A percentile compares a stretch with the other conserved stretches of the same genome.
Conservation (phyloP, 495 filamentous ascomycete species). For the Penicillium dipodomyicola region DNA sequence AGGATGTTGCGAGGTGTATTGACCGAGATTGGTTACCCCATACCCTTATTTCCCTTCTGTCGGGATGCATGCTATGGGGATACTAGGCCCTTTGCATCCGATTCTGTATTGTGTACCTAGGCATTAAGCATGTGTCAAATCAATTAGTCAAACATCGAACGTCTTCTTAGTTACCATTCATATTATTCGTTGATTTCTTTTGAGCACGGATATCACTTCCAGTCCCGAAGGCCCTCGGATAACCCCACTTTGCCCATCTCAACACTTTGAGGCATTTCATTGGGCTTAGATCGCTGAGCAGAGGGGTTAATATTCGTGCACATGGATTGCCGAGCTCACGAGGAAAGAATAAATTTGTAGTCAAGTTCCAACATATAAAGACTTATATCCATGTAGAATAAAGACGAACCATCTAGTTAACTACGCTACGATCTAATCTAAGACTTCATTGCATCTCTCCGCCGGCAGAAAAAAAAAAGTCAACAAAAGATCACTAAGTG, state of each 20-base stretch:
- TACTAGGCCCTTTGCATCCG: conserved; percentile 7
- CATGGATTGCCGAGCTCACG: conserved; percentile 8
- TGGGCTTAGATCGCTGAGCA: conserved; percentile 11
- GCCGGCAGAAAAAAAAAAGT: conserved; percentile 15
- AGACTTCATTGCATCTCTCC: conserved; percentile 4
- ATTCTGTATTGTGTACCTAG: conserved; percentile 29
- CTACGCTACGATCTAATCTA: not conserved
- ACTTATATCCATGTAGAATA: not conserved
- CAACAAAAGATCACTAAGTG: conserved; percentile 10
- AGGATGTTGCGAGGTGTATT: not conserved
- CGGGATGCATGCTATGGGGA: not conserved
- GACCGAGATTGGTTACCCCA: not conserved
- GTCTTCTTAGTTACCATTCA: not conserved
- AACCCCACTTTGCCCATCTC: conserved; percentile 24
- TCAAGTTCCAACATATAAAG: not conserved
- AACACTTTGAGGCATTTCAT: conserved; percentile 17
- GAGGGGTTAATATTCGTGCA: conserved; percentile 2
- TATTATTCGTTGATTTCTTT: not conserved
- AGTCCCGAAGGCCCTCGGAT: conserved; percentile 14
- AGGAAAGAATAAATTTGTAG: not conserved
- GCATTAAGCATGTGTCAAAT: conserved; percentile 18
- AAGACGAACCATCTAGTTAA: not conserved
- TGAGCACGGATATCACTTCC: not conserved
- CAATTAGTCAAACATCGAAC: conserved; percentile 11
- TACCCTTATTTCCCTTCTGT: not conserved